Conservation (phyloP, 2,329 filamentous ascomycete species). For the Aspergillus proliferans region DNA sequence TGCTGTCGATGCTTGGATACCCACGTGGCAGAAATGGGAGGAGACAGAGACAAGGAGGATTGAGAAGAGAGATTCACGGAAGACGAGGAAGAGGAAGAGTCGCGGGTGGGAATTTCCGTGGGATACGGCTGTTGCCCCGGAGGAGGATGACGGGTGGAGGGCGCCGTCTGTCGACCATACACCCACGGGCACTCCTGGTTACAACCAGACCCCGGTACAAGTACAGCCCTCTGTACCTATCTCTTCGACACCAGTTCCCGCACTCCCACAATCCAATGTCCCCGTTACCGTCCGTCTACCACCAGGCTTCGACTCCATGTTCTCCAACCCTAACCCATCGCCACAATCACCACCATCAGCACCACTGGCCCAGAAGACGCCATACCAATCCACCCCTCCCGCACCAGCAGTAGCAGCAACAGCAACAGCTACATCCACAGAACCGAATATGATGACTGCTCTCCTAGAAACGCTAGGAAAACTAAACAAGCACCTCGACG, state of each 20-base stretch:
- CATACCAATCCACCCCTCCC: slow-evolving; percentile 5
- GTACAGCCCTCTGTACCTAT: neutral
- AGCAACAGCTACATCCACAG: slow-evolving; percentile 2
- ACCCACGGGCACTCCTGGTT: neutral
- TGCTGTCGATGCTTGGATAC: slow-evolving; percentile 36
- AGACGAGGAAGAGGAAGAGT: slow-evolving; percentile 23
- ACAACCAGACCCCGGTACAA: neutral
- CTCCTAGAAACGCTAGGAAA: slow-evolving; percentile 32
- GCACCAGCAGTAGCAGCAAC: slow-evolving; percentile 8
- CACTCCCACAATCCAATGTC: slow-evolving; percentile 6
- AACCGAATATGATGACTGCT: slow-evolving; percentile 22
- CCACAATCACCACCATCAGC: neutral
- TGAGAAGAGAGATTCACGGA: slow-evolving; percentile 31
- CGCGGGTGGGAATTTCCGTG: slow-evolving; percentile 10
- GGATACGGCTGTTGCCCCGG: neutral
- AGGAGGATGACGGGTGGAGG: neutral
- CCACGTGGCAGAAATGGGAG: slow-evolving; percentile 36
- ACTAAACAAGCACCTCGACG: slow-evolving; percentile 33
- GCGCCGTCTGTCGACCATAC: neutral
- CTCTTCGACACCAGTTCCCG: neutral
- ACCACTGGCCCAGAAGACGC: slow-evolving; percentile 8
- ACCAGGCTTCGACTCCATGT: slow-evolving; percentile 36
- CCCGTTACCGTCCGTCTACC: slow-evolving; percentile 24
- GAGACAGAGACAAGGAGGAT: slow-evolving; percentile 32
- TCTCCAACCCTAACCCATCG: slow-evolving; percentile 14